These are phyloP conservation scores for Hymenoscyphus scutula DNA, from an alignment of 2,329 filamentous ascomycete species.

Conservation along the genomic window DNA sequence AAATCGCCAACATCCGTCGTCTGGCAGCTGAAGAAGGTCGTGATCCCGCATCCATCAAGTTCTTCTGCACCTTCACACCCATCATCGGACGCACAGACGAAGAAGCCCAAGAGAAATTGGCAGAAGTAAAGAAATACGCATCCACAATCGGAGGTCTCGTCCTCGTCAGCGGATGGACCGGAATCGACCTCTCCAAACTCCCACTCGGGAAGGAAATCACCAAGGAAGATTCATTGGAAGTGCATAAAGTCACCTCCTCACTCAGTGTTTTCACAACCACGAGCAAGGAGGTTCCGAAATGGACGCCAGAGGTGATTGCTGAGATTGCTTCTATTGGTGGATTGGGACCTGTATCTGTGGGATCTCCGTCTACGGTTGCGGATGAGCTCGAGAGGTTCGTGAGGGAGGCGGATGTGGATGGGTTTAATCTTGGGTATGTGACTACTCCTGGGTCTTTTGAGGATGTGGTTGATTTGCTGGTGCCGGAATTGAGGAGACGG, in stretches of 20 bases:
- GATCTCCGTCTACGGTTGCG: conserved; percentile 51
- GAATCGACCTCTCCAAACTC: conserved; percentile 59
- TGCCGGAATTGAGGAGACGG: conserved; percentile 61
- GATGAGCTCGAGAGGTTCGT: conserved; percentile 68
- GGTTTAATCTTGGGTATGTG: conserved; percentile 71
- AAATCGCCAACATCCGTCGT: conserved; percentile 59
- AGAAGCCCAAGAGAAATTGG: conserved; percentile 62
- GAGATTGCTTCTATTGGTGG: conserved; percentile 68
- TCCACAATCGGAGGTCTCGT: conserved; percentile 64
- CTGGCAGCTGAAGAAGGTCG: conserved; percentile 53
- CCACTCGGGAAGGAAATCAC: conserved; percentile 57
- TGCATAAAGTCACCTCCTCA: conserved; percentile 49
- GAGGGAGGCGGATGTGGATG: conserved; percentile 66
- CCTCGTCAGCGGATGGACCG: conserved; percentile 72
- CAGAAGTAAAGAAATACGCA: conserved; percentile 59
- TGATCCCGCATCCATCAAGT: conserved; percentile 61
- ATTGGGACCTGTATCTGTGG: conserved; percentile 53
- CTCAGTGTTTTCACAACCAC: conserved; percentile 49
- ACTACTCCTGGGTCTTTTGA: conserved; percentile 65
- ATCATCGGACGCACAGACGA: conserved; percentile 64
- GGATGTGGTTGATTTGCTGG: conserved; percentile 62
- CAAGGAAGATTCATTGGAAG: conserved; percentile 52
- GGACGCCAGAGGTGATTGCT: conserved; percentile 70
- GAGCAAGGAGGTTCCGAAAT: conserved; percentile 49
- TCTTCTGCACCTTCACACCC: conserved; percentile 63